Evolutionary conservation across 2,329 filamentous ascomycete genomes (phyloP), one percentile per base, ranked within the genome.

Genomic region (Diaporthe citriasiana): DNA sequence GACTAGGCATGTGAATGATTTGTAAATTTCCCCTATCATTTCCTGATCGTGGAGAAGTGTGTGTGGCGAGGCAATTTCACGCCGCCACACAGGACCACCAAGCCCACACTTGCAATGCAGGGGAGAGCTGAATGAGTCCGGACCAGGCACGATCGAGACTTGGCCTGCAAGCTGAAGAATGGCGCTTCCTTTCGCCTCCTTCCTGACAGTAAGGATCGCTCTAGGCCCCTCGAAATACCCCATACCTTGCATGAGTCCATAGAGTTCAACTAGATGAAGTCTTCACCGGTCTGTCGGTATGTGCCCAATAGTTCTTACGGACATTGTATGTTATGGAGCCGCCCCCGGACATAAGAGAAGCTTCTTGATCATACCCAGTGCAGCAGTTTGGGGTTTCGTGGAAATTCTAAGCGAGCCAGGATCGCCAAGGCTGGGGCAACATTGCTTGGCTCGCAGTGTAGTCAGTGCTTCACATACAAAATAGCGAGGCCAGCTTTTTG

Each of bases 361-460:
- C 30, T 51, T 38, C 30, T 50, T 35, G 25, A 40, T 25, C 27
- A 17, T 17, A 38, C 22, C 45, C 60, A 35, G 30, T 6, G 60
- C 3, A n/a, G 12, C 33, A 3, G 1, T 1, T 19, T 12, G n/a
- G 45, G 30, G 3, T 17, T 9, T 7, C 22, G 5, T 7, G 60
- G 60, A 27, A 66, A 12, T 38, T 51, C 25, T 27, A 66, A 33
- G 60, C 60, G 60, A 27, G 60, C 60, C 60, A 66, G 51, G 60
- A 66, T 51, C 45, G 60, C 60, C 60, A 66, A 66, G 60, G 60
- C 60, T 47, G 42, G 45, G 42, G 30, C 60, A 38, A 35, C 45
- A 51, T 22, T 66, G 60, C 60, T 66, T 66, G 60, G 60, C 60
- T 30, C n/a, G 42, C 60, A 66, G 19, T 27, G 42, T 66, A 66